Conservation (phyloP, 176 grass and related monocot species). For the Miscanthus lutarioriparius region DNA sequence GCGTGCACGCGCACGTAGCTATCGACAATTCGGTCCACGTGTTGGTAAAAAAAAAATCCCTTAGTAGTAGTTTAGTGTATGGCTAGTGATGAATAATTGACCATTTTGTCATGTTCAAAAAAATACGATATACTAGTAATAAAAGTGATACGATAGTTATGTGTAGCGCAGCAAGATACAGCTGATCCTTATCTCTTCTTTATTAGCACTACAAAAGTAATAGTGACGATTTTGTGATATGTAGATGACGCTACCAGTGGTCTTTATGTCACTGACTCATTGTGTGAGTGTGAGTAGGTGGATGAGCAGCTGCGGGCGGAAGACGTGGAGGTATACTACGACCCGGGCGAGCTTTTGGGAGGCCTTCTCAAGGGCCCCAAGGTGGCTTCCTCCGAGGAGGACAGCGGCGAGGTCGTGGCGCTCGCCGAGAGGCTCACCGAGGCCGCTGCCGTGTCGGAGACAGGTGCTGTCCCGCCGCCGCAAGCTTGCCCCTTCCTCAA, state of each 20-base stretch:
- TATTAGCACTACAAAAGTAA: neutral
- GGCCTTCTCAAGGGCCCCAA: conserved; percentile 65
- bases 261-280: neutral
- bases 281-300: conserved; percentile 39
- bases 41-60: neutral
- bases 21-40: neutral
- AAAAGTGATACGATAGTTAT: neutral
- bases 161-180: neutral
- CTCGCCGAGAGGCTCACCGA: conserved; percentile 33
- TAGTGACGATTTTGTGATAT: neutral
- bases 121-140: neutral
- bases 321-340: conserved; percentile 84
- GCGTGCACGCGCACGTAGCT: neutral
- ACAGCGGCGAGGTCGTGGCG: conserved; percentile 5
- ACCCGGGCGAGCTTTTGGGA: conserved; percentile 71
- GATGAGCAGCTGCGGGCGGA: conserved; percentile 78
- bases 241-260: neutral
- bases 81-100: neutral
- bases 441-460: conserved; percentile 25
- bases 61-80: neutral
- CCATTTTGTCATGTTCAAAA: neutral
- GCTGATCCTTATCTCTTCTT: neutral
- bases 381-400: conserved; percentile 23
- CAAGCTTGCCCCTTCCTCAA: conserved; percentile 39
- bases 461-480: conserved; percentile 16